A percentile compares a stretch with the other conserved stretches of the same genome.
phyloP scores from a whole-genome alignment of 371 early-diverging fungal species.

The Rhizopus delemar region DNA sequence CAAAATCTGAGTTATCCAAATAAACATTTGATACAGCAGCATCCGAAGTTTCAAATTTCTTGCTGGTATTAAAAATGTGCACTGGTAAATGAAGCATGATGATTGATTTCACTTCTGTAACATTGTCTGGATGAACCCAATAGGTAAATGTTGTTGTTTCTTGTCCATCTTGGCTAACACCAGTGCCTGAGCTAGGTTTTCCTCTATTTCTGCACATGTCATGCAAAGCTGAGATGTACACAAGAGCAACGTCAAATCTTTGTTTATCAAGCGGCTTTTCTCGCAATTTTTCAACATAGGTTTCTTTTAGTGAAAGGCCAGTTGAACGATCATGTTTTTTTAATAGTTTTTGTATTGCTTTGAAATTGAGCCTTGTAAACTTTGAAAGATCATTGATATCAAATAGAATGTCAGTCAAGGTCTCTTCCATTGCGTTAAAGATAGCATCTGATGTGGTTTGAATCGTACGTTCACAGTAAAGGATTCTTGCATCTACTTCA shows the following conservation, averaged over 20 bases:
- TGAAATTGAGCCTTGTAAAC: slow-evolving; percentile 92
- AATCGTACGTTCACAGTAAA: slow-evolving; percentile 67
- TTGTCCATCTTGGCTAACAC: slow-evolving; percentile 75
- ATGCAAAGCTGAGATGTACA: slow-evolving; percentile 87
- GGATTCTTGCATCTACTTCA: slow-evolving; percentile 83
- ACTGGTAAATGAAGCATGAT: slow-evolving; percentile 93
- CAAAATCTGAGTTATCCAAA: slow-evolving; percentile 88
- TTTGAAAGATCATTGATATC: slow-evolving; percentile 91
- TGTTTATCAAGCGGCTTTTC: slow-evolving; percentile 86
- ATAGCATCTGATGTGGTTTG: slow-evolving; percentile 57
- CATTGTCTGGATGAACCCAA: slow-evolving; percentile 96
- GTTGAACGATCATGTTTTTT: slow-evolving; percentile 92
- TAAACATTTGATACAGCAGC: slow-evolving; percentile 89
- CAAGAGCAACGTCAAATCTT: slow-evolving; percentile 84
- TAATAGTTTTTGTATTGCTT: slow-evolving; percentile 93
- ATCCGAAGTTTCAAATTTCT: slow-evolving; percentile 39
- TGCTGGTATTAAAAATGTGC: slow-evolving; percentile 60
- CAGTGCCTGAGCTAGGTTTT: slow-evolving; percentile 33
- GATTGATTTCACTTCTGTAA: slow-evolving; percentile 88
- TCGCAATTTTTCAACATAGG: slow-evolving; percentile 77
- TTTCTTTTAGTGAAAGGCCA: slow-evolving; percentile 48
- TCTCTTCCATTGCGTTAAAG: slow-evolving; percentile 69
- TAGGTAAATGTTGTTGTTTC: slow-evolving; percentile 81
- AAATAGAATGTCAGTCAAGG: slow-evolving; percentile 76
- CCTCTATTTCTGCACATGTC: slow-evolving; percentile 88